A percentile compares a stretch with the other conserved stretches of the same genome.
Evolutionary conservation across 495 filamentous ascomycete genomes (phyloP).

Genomic region (Neurospora sp.): DNA sequence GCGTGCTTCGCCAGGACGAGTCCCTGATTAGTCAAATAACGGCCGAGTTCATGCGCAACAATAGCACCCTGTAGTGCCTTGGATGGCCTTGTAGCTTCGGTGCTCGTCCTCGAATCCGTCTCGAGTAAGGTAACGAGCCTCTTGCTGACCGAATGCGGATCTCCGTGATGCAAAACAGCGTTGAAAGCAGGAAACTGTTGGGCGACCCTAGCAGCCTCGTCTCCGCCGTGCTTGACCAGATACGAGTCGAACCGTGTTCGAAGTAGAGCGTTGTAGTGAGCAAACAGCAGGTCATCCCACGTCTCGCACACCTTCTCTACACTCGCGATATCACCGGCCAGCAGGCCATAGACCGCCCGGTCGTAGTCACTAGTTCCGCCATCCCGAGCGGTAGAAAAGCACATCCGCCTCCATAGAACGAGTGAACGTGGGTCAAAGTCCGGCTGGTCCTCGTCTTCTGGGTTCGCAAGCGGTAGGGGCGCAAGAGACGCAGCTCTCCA

Average conservation of each 20-base stretch:
- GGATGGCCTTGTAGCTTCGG: slow-evolving; percentile 43
- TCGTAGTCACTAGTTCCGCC: slow-evolving; percentile 66
- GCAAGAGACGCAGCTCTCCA: slow-evolving; percentile 74
- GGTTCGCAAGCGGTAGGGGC: slow-evolving; percentile 39
- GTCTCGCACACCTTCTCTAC: slow-evolving; percentile 65
- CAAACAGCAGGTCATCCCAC: slow-evolving; percentile 90
- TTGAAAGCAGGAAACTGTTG: slow-evolving; percentile 40
- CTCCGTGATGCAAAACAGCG: slow-evolving; percentile 42
- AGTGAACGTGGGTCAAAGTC: slow-evolving; percentile 39
- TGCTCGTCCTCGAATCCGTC: slow-evolving; percentile 30
- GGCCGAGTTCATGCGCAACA: slow-evolving; percentile 45
- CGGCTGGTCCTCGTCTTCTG: slow-evolving; percentile 24
- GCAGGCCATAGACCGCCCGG: slow-evolving; percentile 76
- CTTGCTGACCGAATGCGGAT: slow-evolving; percentile 37
- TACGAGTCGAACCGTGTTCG: slow-evolving; percentile 57
- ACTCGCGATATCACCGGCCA: slow-evolving; percentile 71
- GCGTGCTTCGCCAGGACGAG: slow-evolving; percentile 43
- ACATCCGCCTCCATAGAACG: slow-evolving; percentile 71
- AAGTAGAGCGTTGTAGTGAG: slow-evolving; percentile 74
- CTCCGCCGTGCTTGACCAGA: slow-evolving; percentile 38
- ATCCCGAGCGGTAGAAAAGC: slow-evolving; percentile 61
- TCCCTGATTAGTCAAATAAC: slow-evolving; percentile 51
- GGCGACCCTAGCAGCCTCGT: slow-evolving; percentile 25
- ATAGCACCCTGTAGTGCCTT: slow-evolving; percentile 60
- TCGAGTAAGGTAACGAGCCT: slow-evolving; percentile 44